Evolutionary conservation across 345 rosid species (phyloP), one percentile per base, ranked within the genome.

Genomic region (Cardiospermum halicacabum): DNA sequence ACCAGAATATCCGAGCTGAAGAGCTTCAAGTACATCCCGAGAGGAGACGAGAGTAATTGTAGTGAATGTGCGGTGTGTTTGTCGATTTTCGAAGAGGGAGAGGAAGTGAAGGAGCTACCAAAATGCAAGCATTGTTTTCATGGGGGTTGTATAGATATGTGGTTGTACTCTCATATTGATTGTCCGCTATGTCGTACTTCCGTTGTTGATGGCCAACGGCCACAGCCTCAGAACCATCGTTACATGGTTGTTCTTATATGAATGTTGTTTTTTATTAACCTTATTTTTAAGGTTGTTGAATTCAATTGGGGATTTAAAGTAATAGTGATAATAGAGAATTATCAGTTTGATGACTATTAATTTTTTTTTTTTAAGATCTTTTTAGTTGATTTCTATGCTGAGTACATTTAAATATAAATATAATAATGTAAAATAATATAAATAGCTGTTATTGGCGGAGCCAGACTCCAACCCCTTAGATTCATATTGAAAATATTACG

Each of bases 161-260:
- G 80, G 80, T 54, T 76, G 12, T 69, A 56, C 60, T 69, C 71
- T 26, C 81, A 77, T 66, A 58, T 40, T 5, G 53, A 69, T 9
- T 77, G 78, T 60, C 81, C 81, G 3, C 56, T 77, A 11, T 73
- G 78, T 19, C 77, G 81, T 10, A 53, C 75, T 12, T 57, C 64
- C 1, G 73, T 69, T 1, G 45, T 31, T 16, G 50, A 56, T 18
- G n/a, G n/a, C n/a, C n/a, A n/a, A n/a, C n/a, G n/a, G n/a, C n/a
- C n/a, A n/a, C n/a, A n/a, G n/a, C 21, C 59, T 11, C 39, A 8
- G 40, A 19, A 27, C 30, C 57, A 1, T 1, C 61, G 16, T 1
- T 59, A 4, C 18, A 59, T 48, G 3, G 45, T 25, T 2, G 69
- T n/a, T n/a, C n/a, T n/a, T n/a, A n/a, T n/a, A n/a, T n/a, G n/a